Base-by-base conservation (phyloP, 148 eudicot species). In the Diospyros kaki region DNA sequence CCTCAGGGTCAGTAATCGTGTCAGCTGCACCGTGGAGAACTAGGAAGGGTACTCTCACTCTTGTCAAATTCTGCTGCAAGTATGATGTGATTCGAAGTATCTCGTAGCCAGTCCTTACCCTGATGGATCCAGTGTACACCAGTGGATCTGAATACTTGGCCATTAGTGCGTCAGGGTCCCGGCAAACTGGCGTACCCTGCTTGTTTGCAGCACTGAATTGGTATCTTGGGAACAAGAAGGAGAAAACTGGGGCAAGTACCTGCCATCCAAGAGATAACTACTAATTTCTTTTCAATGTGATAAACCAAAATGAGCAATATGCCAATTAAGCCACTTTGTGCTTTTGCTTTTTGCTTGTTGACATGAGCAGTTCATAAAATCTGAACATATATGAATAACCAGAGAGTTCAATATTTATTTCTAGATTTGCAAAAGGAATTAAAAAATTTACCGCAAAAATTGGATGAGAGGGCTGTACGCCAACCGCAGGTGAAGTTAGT, bases 81-180 rank as follows among this genome's bases (percentile, higher is more conserved):
- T 81, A 83, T 8, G 94, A 51, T 0, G 97, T 73, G 52, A 91
- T 81, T 18, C 93, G 84, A 2, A 93, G 91, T 67, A 93, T 88
- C 77, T 93, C 97, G 39, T 86, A 85, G 3, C 98, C 97, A 0
- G 97, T 91, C 84, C 98, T 81, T 54, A 91, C 79, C 77, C 94
- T 75, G 52, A 93, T 87, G 12, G 94, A 86, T n/a, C 98, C 98
- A 0, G 98, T 93, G 82, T 91, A 93, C 5, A 93, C 98, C 11
- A 93, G 74, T 40, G 98, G 98, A 69, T 93, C 98, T 0, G 94
- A 88, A 55, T 91, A 93, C 76, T 93, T 93, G 58, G 91, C 97
- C 52, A 69, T 66, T 0, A 91, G 79, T 15, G 90, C 94, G 9
- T 82, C 84, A 2, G 97, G 94, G 68, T 93, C 97, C 54, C 98